A percentile compares a stretch with the other conserved stretches of the same genome.
phyloP scores from a whole-genome alignment of 2,329 filamentous ascomycete genomes.

The Alternaria consortialis region DNA sequence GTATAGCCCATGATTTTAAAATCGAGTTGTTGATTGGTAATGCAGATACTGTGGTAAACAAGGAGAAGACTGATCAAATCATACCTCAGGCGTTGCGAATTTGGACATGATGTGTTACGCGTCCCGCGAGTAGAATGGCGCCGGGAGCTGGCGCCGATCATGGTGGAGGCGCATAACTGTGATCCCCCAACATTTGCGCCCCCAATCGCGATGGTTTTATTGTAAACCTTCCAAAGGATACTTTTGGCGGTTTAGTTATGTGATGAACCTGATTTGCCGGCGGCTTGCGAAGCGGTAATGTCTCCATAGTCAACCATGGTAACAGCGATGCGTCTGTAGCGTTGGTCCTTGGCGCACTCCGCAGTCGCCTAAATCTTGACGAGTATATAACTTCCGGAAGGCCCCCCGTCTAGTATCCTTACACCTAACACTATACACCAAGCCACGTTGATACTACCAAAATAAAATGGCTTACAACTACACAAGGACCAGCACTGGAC shows the following conservation, averaged over 20 bases:
- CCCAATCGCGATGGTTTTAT: neutral
- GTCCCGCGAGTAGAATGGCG: neutral
- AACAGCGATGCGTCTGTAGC: neutral
- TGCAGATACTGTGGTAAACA: neutral
- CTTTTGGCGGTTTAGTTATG: neutral
- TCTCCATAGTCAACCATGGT: neutral
- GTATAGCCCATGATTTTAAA: neutral
- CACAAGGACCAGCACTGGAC: neutral
- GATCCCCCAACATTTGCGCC: neutral
- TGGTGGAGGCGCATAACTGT: neutral
- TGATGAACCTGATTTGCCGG: neutral
- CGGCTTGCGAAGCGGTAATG: neutral
- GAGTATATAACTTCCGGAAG: neutral
- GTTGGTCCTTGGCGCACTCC: neutral
- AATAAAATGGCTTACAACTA: neutral
- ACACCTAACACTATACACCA: neutral
- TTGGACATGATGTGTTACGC: neutral
- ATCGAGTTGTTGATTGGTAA: neutral
- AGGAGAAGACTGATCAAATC: neutral
- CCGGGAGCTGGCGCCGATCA: constrained; percentile 3
- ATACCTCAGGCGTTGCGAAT: neutral
- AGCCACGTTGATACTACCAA: neutral
- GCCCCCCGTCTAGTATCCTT: neutral
- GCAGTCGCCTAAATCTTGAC: constrained; percentile 1
- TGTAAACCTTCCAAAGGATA: neutral